phyloP scores from a whole-genome alignment of 2,329 filamentous ascomycete species.

The Diaporthe caulivora region DNA sequence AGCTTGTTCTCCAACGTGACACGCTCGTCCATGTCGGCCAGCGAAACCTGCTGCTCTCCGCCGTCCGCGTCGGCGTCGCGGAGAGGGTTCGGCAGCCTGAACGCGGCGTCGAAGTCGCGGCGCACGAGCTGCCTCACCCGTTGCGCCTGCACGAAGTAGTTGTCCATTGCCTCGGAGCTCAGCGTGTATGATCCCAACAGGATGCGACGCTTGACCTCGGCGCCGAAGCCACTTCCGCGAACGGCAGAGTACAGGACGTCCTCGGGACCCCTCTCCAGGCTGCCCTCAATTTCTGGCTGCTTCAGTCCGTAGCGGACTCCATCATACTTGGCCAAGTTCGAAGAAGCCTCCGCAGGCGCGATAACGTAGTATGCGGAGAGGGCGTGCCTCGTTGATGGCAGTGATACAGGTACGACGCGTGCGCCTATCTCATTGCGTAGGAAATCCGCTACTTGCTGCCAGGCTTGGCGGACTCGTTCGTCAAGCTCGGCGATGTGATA shows the following conservation, averaged over 20 bases:
- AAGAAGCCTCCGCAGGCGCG: slow-evolving; percentile 93
- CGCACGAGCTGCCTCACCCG: slow-evolving; percentile 86
- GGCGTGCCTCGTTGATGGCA: slow-evolving; percentile 87
- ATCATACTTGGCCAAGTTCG: slow-evolving; percentile 96
- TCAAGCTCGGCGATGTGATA: slow-evolving; percentile 91
- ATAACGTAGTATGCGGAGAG: slow-evolving; percentile 96
- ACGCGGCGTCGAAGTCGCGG: slow-evolving; percentile 86
- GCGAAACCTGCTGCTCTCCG: slow-evolving; percentile 62
- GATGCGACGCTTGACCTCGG: slow-evolving; percentile 88
- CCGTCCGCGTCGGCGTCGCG: slow-evolving; percentile 49
- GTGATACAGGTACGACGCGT: slow-evolving; percentile 78
- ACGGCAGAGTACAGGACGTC: slow-evolving; percentile 82
- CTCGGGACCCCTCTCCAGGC: slow-evolving; percentile 63
- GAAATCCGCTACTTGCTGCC: slow-evolving; percentile 71
- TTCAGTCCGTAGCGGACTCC: slow-evolving; percentile 80
- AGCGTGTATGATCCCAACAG: slow-evolving; percentile 91
- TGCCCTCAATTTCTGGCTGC: slow-evolving; percentile 37
- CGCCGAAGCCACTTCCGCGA: slow-evolving; percentile 80
- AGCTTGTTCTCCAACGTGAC: slow-evolving; percentile 67
- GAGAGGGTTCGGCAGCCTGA: slow-evolving; percentile 78
- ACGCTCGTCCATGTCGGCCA: slow-evolving; percentile 69
- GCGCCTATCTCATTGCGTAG: slow-evolving; percentile 74
- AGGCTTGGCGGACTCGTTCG: slow-evolving; percentile 75
- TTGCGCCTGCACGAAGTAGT: slow-evolving; percentile 97
- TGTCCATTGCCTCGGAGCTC: slow-evolving; percentile 91